A percentile compares a stretch with the other conserved stretches of the same genome.
Conservation (phyloP, 352 stramenopile genomes). For the Poterioochromonas sp. region DNA sequence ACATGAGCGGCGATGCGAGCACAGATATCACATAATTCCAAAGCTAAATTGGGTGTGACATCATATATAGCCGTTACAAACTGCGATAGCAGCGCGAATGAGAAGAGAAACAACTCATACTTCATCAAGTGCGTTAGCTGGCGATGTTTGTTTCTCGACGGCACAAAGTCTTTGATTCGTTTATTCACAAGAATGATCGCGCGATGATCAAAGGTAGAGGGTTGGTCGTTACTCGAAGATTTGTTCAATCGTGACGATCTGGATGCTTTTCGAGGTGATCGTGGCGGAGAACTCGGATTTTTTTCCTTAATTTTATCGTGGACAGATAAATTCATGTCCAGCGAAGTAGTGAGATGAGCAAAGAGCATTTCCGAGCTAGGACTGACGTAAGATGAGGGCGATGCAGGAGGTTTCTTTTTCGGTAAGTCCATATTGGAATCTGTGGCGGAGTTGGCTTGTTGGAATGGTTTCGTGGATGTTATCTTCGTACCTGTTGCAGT, state of each 20-base stretch:
- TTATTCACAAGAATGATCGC: slow-evolving; percentile 14
- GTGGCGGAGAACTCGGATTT: slow-evolving; percentile 4
- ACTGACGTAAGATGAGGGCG: slow-evolving; percentile 8
- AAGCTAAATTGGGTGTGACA: background rate
- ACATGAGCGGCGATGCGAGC: background rate
- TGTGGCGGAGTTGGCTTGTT: slow-evolving; percentile 4
- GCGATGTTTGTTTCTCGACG: slow-evolving; percentile 10
- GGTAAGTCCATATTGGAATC: slow-evolving; percentile 13
- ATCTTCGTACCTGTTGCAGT: slow-evolving; percentile 8
- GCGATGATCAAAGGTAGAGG: slow-evolving; percentile 2
- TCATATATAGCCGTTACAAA: slow-evolving; percentile 11
- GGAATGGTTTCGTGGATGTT: slow-evolving; percentile 8
- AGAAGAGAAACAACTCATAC: slow-evolving; percentile 21
- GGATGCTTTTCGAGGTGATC: slow-evolving; percentile 10
- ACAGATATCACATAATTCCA: slow-evolving; percentile 3
- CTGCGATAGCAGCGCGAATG: background rate
- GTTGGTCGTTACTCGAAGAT: slow-evolving; percentile 12
- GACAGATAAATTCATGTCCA: slow-evolving; percentile 8
- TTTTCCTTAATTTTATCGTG: slow-evolving; percentile 2
- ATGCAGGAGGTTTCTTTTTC: slow-evolving; percentile 13
- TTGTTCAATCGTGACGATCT: slow-evolving; percentile 13
- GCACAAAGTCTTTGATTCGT: slow-evolving; percentile 13
- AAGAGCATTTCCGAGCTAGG: slow-evolving; percentile 14
- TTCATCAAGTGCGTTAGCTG: slow-evolving; percentile 11
- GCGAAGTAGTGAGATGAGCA: background rate